A percentile compares a stretch with the other conserved stretches of the same genome.
These are phyloP conservation scores for Penicillium waksmanii DNA, from an alignment of 495 filamentous ascomycete genomes.

Conservation along the genomic window DNA sequence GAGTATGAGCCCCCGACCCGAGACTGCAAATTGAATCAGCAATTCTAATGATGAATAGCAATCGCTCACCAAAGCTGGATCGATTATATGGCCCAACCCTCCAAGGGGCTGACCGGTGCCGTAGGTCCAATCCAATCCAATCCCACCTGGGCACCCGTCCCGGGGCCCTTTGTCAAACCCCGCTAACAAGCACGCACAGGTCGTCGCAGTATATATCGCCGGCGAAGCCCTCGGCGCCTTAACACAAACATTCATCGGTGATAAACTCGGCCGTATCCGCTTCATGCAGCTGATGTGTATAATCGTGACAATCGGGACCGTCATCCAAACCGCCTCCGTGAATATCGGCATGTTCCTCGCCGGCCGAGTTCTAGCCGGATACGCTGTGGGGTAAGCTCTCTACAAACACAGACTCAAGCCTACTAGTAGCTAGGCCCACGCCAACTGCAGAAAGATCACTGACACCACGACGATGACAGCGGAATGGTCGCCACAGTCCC, in stretches of 20 bases:
- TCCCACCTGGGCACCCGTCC: no score
- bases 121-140: slow-evolving; percentile 32
- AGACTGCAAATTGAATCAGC: slow-evolving; percentile 12
- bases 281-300: slow-evolving; percentile 63
- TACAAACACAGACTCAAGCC: no score
- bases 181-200: slow-evolving; percentile 27
- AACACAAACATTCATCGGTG: slow-evolving; percentile 56
- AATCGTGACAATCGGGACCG: slow-evolving; percentile 59
- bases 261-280: slow-evolving; percentile 58
- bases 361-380: slow-evolving; percentile 58
- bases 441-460: no score
- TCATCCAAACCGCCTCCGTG: slow-evolving; percentile 59
- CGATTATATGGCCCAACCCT: slow-evolving; percentile 60
- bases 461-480: slow-evolving; percentile 20
- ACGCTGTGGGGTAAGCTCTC: slow-evolving; percentile 53
- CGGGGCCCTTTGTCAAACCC: no score
- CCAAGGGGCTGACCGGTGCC: slow-evolving; percentile 59
- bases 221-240: slow-evolving; percentile 59
- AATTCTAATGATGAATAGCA: slow-evolving; percentile 34
- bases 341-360: slow-evolving; percentile 65
- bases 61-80: slow-evolving; percentile 65
- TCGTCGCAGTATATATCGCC: slow-evolving; percentile 63
- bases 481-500: slow-evolving; percentile 61
- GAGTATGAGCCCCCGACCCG: slow-evolving; percentile 43
- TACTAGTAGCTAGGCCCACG: not conserved